A percentile compares a stretch with the other conserved stretches of the same genome.
Evolutionary conservation across 768 basidiomycete genomes (phyloP).

Genomic region (Suillus placidus): DNA sequence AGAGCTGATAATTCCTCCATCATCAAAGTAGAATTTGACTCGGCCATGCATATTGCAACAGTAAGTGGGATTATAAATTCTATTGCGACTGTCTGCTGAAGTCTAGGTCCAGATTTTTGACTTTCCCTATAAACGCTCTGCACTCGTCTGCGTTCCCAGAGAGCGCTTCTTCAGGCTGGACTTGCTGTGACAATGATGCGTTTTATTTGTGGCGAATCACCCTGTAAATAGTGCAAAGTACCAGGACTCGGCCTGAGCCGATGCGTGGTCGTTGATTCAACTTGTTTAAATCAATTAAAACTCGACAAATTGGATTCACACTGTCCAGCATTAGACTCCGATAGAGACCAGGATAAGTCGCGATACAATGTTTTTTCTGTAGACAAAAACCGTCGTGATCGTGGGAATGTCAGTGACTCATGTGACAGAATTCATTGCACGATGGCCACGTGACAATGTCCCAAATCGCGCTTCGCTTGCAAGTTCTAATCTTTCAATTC

Average conservation of each 20-base stretch:
- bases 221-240: not conserved
- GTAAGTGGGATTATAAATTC: conserved; percentile 10
- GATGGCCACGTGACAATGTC: not conserved
- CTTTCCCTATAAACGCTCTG: conserved; percentile 30
- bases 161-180: conserved; percentile 30
- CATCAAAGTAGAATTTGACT: conserved; percentile 27
- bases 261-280: no score
- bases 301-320: not conserved
- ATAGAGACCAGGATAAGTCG: not conserved
- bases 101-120: conserved; percentile 22
- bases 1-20: conserved; percentile 33
- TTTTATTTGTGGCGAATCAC: not conserved
- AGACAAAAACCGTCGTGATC: not conserved
- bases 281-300: no score
- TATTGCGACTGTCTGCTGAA: not conserved
- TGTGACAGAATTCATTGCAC: not conserved
- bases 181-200: conserved; percentile 15
- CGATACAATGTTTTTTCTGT: not conserved
- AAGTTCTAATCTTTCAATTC: conserved; percentile 2
- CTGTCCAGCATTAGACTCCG: no score
- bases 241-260: no score
- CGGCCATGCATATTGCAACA: conserved; percentile 26
- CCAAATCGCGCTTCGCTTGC: not conserved
- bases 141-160: conserved; percentile 16
- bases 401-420: not conserved